Conservation (phyloP, 176 grass and related monocot genomes). For the Oryza glaberrima region DNA sequence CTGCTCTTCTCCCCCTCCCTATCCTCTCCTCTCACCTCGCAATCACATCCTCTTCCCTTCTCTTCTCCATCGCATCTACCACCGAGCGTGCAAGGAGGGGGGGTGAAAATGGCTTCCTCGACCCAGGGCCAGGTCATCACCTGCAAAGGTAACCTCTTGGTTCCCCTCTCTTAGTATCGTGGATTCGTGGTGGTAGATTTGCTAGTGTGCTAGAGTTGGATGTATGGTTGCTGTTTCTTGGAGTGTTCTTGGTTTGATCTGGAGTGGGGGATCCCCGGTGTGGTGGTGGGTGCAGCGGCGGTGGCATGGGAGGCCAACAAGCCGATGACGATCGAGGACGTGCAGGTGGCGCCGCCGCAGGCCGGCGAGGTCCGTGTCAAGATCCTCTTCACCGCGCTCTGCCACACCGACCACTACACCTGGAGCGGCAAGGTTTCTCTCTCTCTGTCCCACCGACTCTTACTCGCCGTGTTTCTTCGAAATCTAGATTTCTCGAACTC, state of each 20-base stretch:
- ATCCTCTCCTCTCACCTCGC: conserved; percentile 20
- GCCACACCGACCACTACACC: conserved; percentile 97
- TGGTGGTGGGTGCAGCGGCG: conserved; percentile 60
- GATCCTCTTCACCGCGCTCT: conserved; percentile 89
- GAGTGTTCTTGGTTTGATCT: conserved; percentile 41
- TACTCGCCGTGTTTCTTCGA: not conserved
- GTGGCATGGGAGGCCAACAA: conserved; percentile 91
- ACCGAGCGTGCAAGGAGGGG: not conserved
- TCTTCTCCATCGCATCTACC: conserved; percentile 1
- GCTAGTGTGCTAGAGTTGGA: not conserved
- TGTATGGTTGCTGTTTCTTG: not conserved
- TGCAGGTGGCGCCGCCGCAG: conserved; percentile 98
- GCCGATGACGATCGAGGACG: conserved; percentile 89
- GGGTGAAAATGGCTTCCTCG: conserved; percentile 50
- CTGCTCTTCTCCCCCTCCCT: not conserved
- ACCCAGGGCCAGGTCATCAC: conserved; percentile 94
- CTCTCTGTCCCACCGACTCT: not conserved
- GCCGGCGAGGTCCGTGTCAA: conserved; percentile 92
- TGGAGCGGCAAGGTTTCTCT: conserved; percentile 93
- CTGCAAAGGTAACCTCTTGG: conserved; percentile 78
- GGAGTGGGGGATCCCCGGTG: not conserved
- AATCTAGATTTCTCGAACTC: conserved; percentile 38
- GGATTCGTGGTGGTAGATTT: not conserved
- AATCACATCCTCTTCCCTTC: not conserved
- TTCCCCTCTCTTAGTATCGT: not conserved